Base-by-base conservation (phyloP, 495 filamentous ascomycete genomes). In the Podospora anserina region DNA sequence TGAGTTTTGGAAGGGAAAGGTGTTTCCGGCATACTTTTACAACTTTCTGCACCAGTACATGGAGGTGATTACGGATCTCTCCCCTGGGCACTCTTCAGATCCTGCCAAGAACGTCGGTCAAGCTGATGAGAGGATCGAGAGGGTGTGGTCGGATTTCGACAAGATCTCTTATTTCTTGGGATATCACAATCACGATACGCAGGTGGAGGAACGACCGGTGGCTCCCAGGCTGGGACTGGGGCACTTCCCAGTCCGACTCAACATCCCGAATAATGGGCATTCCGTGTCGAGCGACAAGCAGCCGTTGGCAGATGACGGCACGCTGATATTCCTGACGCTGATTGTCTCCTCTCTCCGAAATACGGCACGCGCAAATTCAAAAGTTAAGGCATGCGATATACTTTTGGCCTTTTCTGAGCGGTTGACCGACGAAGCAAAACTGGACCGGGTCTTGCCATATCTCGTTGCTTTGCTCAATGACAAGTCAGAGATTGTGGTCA, bases 11-110 rank as follows among this genome's bases (percentile, higher is more conserved):
- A 89, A 92, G 68, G 83, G 85, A 53, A 98, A 95, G 77, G 91
- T 93, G 2, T 99, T 99, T 69, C 95, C 95, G 2, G 87, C 92
- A 56, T 97, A 97, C 75, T 99, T 97, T 69, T 97, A 97, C 84
- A 96, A 87, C 78, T 97, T 97, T 75, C 86, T 99, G 39, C 95
- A 99, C 75, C 92, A 96, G 70, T 97, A 97, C 77, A 97, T 99
- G 92, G 92, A 90, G 71, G 83, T 95, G 55, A 92, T 99, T 73
- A 98, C 96, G 2, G 94, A 99, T 76, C 91, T 93, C n/a, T 91
- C 89, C 3, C 90, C 91, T 32, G 92, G 92, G 2, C 88, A 88
- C 64, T 83, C 85, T 20, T 81, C 91, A 9, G 86, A 26, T 26
- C 55, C 87, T 19, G 81, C 83, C 20, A 85, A 85, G 55, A 93